A percentile compares a stretch with the other conserved stretches of the same genome.
Conservation (phyloP, 2,329 filamentous ascomycete genomes). For the Scytalidium lignicola region DNA sequence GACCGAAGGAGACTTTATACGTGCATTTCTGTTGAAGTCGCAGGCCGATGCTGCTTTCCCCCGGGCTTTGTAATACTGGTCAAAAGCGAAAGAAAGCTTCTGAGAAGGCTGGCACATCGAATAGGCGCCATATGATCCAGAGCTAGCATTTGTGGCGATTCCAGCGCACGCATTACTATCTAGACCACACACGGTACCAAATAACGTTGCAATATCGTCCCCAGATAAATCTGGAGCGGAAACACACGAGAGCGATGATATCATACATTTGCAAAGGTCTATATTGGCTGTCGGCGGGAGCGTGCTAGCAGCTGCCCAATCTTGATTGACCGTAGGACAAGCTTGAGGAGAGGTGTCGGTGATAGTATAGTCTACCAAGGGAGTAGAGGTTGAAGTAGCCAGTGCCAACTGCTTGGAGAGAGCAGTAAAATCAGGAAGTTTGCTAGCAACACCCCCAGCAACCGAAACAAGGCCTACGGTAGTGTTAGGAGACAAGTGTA, state of each 20-base stretch:
- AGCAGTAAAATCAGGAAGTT: conserved; percentile 68
- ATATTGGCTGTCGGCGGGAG: conserved; percentile 81
- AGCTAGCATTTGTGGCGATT: conserved; percentile 61
- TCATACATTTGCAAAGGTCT: conserved; percentile 82
- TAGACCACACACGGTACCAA: conserved; percentile 66
- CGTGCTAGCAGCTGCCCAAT: conserved; percentile 64
- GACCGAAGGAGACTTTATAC: conserved; percentile 41
- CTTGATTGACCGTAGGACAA: conserved; percentile 62
- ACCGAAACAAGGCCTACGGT: conserved; percentile 60
- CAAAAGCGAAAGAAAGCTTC: conserved; percentile 69
- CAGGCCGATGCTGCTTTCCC: conserved; percentile 55
- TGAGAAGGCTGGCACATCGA: conserved; percentile 68
- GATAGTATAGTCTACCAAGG: conserved; percentile 65
- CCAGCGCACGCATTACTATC: conserved; percentile 55
- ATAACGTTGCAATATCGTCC: conserved; percentile 61
- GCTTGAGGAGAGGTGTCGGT: conserved; percentile 60
- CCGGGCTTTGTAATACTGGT: conserved; percentile 64
- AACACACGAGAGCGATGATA: conserved; percentile 64
- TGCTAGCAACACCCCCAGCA: conserved; percentile 53
- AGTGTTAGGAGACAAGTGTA: conserved; percentile 22
- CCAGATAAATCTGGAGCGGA: conserved; percentile 52
- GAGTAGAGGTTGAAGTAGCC: conserved; percentile 60
- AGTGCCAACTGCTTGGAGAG: conserved; percentile 66
- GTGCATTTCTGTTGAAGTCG: conserved; percentile 64
- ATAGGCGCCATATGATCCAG: conserved; percentile 70